phyloP scores from a whole-genome alignment of 257 asterid genomes.

The Cordia subcordata region DNA sequence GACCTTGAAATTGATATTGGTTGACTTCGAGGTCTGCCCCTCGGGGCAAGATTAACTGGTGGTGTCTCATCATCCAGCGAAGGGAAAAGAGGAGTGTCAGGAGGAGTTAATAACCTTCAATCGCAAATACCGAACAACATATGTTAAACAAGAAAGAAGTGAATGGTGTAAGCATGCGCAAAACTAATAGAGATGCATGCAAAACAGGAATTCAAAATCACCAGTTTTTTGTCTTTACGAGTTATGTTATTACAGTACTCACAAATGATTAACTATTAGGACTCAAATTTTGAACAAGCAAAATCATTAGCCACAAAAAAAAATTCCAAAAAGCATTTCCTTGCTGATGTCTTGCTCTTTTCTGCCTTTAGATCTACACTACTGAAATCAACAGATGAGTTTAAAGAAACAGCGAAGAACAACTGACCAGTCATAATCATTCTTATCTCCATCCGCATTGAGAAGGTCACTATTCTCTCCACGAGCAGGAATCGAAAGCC shows the following conservation, averaged over 20 bases:
- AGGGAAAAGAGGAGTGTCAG: conserved; percentile 91
- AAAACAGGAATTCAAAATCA: too few relatives aligned
- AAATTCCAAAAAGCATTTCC: too few relatives aligned
- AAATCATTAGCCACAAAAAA: too few relatives aligned
- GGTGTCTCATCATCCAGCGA: conserved; percentile 83
- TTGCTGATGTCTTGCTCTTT: too few relatives aligned
- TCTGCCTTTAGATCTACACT: neutral
- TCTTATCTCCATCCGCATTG: conserved; percentile 80
- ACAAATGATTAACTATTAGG: too few relatives aligned
- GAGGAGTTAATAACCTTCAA: conserved; percentile 91
- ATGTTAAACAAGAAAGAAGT: conserved; percentile 19
- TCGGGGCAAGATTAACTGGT: conserved; percentile 40
- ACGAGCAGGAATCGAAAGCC: conserved; percentile 73
- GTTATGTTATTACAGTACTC: too few relatives aligned
- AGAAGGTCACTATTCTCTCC: conserved; percentile 89
- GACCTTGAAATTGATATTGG: conserved; percentile 81
- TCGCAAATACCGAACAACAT: conserved; percentile 9
- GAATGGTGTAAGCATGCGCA: conserved; percentile 7
- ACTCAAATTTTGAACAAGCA: too few relatives aligned
- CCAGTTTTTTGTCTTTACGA: too few relatives aligned
- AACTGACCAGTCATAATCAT: conserved; percentile 90
- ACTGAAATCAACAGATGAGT: neutral
- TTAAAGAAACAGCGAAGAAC: conserved; percentile 11
- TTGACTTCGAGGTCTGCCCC: conserved; percentile 94
- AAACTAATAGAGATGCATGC: neutral